Percentiles rank a stretch among this genome's conserved stretches.
Evolutionary conservation across 441 rosid genomes (phyloP).

Genomic region (Populus hybrid): DNA sequence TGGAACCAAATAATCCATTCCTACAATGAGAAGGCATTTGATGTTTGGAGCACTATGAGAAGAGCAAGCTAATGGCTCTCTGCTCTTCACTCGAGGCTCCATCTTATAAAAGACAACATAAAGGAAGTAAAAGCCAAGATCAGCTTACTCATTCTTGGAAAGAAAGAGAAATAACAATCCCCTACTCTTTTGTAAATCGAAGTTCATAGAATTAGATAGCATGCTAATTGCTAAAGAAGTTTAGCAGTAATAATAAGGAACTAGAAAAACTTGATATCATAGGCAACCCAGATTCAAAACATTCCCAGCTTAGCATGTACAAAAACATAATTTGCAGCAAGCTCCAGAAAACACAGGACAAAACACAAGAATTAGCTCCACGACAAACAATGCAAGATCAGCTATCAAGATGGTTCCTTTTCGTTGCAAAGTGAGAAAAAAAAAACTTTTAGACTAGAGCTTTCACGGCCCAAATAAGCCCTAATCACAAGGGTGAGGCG

Average conservation of each 20-base stretch:
- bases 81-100: slow-evolving; percentile 82
- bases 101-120: neutral
- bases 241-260: neutral
- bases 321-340: neutral
- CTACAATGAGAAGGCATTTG: slow-evolving; percentile 28
- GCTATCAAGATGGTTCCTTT: neutral
- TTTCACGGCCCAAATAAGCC: neutral
- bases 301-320: neutral
- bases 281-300: neutral
- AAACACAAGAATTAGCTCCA: neutral
- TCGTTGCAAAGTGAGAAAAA: neutral
- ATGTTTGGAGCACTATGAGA: slow-evolving; percentile 68
- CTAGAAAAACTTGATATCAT: neutral
- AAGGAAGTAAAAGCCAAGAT: neutral
- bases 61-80: slow-evolving; percentile 47
- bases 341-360: neutral
- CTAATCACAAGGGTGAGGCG: neutral
- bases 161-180: neutral
- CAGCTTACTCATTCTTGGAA: neutral
- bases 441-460: neutral
- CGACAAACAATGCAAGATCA: neutral
- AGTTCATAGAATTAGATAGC: neutral
- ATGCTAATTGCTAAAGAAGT: neutral
- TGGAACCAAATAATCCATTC: slow-evolving; percentile 34
- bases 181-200: neutral